Conservation (phyloP, 305 asterid species). For the Rubia peregrina region DNA sequence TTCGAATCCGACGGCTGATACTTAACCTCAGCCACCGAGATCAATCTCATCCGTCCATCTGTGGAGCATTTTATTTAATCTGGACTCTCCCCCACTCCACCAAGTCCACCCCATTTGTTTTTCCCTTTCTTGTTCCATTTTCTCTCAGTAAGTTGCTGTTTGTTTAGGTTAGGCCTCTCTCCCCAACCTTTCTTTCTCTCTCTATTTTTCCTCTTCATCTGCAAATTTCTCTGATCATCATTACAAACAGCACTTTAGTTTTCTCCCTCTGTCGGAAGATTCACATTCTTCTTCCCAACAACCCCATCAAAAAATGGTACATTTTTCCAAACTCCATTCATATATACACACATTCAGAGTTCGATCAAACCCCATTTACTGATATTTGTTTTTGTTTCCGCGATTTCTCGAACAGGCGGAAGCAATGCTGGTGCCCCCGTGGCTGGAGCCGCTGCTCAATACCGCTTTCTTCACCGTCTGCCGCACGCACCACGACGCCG, state of each 20-base stretch:
- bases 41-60: conserved; percentile 31
- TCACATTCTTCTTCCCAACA: conserved; percentile 22
- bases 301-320: conserved; percentile 17
- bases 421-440: conserved; percentile 71
- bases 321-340: neutral
- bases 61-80: conserved; percentile 22
- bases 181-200: conserved; percentile 1
- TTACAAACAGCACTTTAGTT: conserved; percentile 17
- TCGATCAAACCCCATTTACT: no score
- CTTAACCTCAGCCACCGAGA: conserved; percentile 34
- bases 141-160: conserved; percentile 72
- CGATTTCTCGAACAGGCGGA: conserved; percentile 12
- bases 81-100: conserved; percentile 24
- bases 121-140: conserved; percentile 23
- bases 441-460: conserved; percentile 66
- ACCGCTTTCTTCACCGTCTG: conserved; percentile 62
- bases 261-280: conserved; percentile 9
- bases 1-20: conserved; percentile 38
- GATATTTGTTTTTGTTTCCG: neutral
- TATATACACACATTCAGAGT: no score
- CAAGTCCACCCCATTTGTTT: neutral
- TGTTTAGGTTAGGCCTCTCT: conserved; percentile 63
- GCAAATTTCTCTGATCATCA: conserved; percentile 19
- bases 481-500: conserved; percentile 73
- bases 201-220: conserved; percentile 7